A percentile compares a stretch with the other conserved stretches of the same genome.
Evolutionary conservation across 2,329 filamentous ascomycete genomes (phyloP).

Genomic region (Aspergillus ustus): DNA sequence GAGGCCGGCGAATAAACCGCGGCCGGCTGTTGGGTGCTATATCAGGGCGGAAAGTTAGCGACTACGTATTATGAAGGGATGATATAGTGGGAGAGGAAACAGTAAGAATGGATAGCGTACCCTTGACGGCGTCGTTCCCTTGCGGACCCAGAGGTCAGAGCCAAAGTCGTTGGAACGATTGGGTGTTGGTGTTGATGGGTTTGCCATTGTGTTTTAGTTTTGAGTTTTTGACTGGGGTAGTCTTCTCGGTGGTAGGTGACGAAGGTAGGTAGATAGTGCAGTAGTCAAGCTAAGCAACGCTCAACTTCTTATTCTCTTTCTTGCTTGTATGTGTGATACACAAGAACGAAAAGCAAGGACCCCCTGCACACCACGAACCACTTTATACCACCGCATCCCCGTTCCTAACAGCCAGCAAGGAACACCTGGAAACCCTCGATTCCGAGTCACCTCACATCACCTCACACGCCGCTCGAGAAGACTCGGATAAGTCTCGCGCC

Average conservation of each 20-base stretch:
- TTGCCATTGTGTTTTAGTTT: constrained; percentile 1
- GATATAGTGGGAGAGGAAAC: background rate
- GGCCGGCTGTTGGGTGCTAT: constrained; percentile 39
- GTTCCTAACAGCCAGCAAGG: background rate
- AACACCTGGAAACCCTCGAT: background rate
- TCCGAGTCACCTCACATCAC: constrained; percentile 14
- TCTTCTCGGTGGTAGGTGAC: background rate
- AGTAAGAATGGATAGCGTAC: constrained; percentile 21
- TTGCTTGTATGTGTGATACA: background rate
- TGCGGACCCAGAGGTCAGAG: constrained; percentile 40
- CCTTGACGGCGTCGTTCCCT: constrained; percentile 21
- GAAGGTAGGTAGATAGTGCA: background rate
- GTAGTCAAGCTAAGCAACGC: background rate
- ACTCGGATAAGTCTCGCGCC: background rate
- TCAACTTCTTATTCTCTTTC: background rate
- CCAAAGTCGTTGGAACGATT: constrained; percentile 40
- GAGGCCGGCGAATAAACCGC: constrained; percentile 45
- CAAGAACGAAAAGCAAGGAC: background rate
- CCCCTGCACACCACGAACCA: background rate
- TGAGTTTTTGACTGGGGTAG: background rate
- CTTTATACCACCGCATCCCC: background rate
- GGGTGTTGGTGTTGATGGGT: background rate
- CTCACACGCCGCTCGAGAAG: background rate
- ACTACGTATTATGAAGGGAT: background rate
- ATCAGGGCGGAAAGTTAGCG: background rate